These are phyloP conservation scores for Solanum piurae DNA, from an alignment of 257 asterid genomes.

Conservation along the genomic window DNA sequence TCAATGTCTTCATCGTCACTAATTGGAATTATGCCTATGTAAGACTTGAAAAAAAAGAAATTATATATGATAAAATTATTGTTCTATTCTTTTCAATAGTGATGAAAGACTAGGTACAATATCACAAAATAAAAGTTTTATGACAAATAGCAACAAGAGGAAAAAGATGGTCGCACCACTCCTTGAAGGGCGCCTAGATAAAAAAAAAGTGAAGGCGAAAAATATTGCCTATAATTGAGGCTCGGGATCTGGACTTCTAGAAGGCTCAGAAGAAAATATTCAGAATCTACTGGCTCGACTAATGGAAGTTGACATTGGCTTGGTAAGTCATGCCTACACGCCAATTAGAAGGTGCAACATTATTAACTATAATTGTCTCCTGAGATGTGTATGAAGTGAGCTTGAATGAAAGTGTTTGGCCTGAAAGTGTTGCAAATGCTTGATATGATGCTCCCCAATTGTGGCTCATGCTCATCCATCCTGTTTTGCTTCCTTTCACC, in stretches of 20 bases:
- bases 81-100: neutral
- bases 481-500: constrained; percentile 67
- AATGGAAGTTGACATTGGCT: constrained; percentile 41
- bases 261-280: neutral
- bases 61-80: neutral
- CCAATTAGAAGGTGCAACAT: constrained; percentile 70
- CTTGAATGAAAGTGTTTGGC: constrained; percentile 68
- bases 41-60: neutral
- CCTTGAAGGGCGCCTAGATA: neutral
- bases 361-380: constrained; percentile 38
- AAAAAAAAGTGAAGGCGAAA: neutral
- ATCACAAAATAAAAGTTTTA: neutral
- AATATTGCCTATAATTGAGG: neutral
- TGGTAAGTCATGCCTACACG: constrained; percentile 43
- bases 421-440: constrained; percentile 53
- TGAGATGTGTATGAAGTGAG: constrained; percentile 46
- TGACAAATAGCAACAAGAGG: neutral
- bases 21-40: neutral
- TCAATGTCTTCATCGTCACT: neutral
- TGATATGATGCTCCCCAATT: constrained; percentile 93
- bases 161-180: neutral
- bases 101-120: neutral
- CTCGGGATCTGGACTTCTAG: neutral
- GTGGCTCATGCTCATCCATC: constrained; percentile 88
- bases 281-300: neutral